Evolutionary conservation across 2,329 filamentous ascomycete species (phyloP).

Genomic region (Arthrobotrys pseudoclavata): DNA sequence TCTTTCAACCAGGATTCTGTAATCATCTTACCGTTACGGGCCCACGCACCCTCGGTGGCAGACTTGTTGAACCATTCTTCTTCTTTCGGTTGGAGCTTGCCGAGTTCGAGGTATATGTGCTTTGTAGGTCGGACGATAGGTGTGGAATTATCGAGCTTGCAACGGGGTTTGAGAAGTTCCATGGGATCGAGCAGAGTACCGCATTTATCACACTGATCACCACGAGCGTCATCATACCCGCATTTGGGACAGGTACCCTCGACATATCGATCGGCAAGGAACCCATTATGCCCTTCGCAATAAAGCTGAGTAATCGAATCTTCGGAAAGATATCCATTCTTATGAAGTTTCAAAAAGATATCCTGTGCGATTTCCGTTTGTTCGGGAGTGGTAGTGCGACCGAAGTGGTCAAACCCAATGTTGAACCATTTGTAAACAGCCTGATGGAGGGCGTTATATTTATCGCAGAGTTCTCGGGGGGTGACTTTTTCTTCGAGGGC

Average conservation of each 20-base stretch:
- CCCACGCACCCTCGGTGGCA: conserved; percentile 81
- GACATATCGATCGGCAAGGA: conserved; percentile 87
- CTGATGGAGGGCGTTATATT: conserved; percentile 91
- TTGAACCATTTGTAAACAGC: conserved; percentile 97
- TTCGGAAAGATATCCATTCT: conserved; percentile 90
- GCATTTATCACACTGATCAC: conserved; percentile 82
- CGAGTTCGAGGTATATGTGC: conserved; percentile 89
- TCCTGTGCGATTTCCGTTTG: conserved; percentile 94
- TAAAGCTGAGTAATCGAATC: conserved; percentile 89
- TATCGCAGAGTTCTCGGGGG: conserved; percentile 86
- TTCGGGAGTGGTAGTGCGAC: conserved; percentile 86
- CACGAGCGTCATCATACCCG: conserved; percentile 77
- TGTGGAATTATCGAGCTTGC: conserved; percentile 88
- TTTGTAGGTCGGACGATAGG: conserved; percentile 86
- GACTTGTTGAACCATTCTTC: conserved; percentile 82
- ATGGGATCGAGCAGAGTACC: conserved; percentile 79
- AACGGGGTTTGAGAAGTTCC: conserved; percentile 84
- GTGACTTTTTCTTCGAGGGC: conserved; percentile 88
- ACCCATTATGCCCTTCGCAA: conserved; percentile 82
- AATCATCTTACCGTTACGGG: conserved; percentile 79
- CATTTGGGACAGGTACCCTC: conserved; percentile 82
- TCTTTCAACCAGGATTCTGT: conserved; percentile 85
- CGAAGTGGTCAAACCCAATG: conserved; percentile 94
- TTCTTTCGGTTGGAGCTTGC: conserved; percentile 83
- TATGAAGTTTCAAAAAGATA: conserved; percentile 87